phyloP scores from a whole-genome alignment of 2,329 filamentous ascomycete genomes.

The Nemania sp. region DNA sequence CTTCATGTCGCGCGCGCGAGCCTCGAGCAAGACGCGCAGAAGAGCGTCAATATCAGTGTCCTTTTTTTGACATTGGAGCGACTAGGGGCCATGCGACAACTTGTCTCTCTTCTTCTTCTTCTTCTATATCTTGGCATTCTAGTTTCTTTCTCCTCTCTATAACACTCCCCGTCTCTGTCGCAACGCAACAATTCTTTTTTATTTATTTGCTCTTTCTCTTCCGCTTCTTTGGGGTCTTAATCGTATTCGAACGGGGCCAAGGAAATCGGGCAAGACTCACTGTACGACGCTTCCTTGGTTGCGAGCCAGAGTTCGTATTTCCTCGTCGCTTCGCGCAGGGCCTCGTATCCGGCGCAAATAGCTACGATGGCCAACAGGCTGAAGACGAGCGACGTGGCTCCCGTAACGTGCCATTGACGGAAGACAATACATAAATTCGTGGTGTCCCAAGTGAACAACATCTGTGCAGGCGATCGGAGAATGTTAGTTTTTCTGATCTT shows the following conservation, averaged over 20 bases:
- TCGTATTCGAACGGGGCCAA: constrained; percentile 11
- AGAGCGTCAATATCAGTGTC: constrained; percentile 37
- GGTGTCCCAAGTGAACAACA: constrained; percentile 98
- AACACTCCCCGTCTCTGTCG: constrained; percentile 1
- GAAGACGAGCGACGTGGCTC: constrained; percentile 78
- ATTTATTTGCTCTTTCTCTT: constrained; percentile 9
- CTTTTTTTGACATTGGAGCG: constrained; percentile 15
- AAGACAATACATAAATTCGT: constrained; percentile 97
- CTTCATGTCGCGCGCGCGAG: constrained; percentile 27
- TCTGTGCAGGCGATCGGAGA: constrained; percentile 64
- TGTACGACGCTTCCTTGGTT: constrained; percentile 62
- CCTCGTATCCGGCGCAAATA: constrained; percentile 93
- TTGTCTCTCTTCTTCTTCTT: constrained; percentile 4
- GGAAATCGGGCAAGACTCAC: constrained; percentile 57
- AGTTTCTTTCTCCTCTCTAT: background rate
- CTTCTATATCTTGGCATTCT: background rate
- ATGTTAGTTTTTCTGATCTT: constrained; percentile 22
- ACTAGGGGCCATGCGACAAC: constrained; percentile 14
- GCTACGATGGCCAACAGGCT: constrained; percentile 86
- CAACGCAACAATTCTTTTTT: background rate
- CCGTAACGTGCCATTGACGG: constrained; percentile 86
- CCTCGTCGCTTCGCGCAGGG: constrained; percentile 79
- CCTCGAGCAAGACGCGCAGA: constrained; percentile 23
- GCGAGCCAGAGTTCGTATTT: constrained; percentile 76
- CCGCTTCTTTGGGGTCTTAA: constrained; percentile 1